phyloP scores from a whole-genome alignment of 306 rosid species.

The Acmispon strigosus region DNA sequence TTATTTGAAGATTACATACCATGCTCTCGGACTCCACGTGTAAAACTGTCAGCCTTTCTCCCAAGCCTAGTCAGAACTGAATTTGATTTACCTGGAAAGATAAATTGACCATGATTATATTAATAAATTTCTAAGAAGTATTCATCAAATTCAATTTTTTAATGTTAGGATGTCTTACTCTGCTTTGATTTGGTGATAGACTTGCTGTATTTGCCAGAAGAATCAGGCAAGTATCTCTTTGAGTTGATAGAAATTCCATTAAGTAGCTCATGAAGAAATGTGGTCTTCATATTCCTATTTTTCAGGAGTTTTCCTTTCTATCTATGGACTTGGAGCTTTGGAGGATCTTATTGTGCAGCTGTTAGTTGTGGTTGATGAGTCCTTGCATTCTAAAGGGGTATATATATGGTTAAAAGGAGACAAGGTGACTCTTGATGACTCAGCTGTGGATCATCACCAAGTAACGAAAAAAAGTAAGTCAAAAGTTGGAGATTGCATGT shows the following conservation, averaged over 20 bases:
- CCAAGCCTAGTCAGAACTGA: constrained; percentile 22
- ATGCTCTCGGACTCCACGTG: constrained; percentile 40
- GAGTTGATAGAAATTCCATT: constrained; percentile 30
- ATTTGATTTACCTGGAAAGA: constrained; percentile 31
- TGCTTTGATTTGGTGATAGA: constrained; percentile 34
- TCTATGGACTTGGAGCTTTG: background rate
- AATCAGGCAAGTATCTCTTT: constrained; percentile 32
- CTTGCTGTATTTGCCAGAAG: constrained; percentile 25
- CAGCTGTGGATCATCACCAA: constrained; percentile 42
- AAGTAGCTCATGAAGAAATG: constrained; percentile 42
- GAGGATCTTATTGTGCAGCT: background rate
- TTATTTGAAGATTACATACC: constrained; percentile 15
- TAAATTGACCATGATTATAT: background rate
- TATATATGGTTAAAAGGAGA: constrained; percentile 20
- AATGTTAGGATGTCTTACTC: constrained; percentile 19
- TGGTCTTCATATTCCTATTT: constrained; percentile 27
- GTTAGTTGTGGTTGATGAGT: constrained; percentile 24
- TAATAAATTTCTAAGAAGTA: background rate
- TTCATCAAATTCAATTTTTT: background rate
- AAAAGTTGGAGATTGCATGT: constrained; percentile 31
- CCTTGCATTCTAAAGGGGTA: background rate
- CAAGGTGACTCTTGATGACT: constrained; percentile 36
- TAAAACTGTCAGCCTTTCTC: constrained; percentile 21
- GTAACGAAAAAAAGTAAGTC: constrained; percentile 12
- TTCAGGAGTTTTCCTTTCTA: background rate